These are phyloP conservation scores for Apiospora hydei DNA, from an alignment of 2,329 filamentous ascomycete species.

Conservation along the genomic window DNA sequence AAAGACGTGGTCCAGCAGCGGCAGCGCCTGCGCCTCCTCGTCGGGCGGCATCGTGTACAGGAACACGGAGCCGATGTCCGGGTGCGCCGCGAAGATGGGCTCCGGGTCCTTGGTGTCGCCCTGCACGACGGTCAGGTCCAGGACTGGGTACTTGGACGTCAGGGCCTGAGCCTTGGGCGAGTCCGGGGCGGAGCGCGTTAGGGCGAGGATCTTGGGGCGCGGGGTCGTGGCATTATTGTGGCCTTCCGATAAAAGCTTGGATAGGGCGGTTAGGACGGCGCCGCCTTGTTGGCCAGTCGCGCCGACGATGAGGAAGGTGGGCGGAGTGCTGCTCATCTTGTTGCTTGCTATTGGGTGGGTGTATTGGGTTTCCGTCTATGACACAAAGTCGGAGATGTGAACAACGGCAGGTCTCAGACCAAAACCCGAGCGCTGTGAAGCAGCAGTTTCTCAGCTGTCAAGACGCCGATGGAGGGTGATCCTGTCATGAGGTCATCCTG, in stretches of 20 bases:
- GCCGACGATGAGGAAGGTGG: slow-evolving; percentile 45
- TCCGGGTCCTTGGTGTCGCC: slow-evolving; percentile 43
- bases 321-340: neutral
- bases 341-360: neutral
- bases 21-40: slow-evolving; percentile 45
- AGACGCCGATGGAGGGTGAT: neutral
- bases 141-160: slow-evolving; percentile 30
- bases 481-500: slow-evolving; percentile 13
- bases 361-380: neutral
- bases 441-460: neutral
- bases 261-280: slow-evolving; percentile 39
- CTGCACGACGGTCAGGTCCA: slow-evolving; percentile 42
- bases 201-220: slow-evolving; percentile 40
- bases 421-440: neutral
- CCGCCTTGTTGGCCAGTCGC: slow-evolving; percentile 47
- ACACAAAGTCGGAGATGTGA: neutral
- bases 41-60: slow-evolving; percentile 42
- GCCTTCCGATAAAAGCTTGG: slow-evolving; percentile 25
- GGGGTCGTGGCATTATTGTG: slow-evolving; percentile 34
- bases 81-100: slow-evolving; percentile 44
- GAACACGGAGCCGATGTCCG: slow-evolving; percentile 43
- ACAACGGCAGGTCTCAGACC: neutral
- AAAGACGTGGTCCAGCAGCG: slow-evolving; percentile 45
- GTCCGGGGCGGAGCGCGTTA: slow-evolving; percentile 39
- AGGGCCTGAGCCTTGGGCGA: slow-evolving; percentile 43